Evolutionary conservation across 805 yeast genomes (phyloP).

Genomic region (Cyberlindnera mrakii): DNA sequence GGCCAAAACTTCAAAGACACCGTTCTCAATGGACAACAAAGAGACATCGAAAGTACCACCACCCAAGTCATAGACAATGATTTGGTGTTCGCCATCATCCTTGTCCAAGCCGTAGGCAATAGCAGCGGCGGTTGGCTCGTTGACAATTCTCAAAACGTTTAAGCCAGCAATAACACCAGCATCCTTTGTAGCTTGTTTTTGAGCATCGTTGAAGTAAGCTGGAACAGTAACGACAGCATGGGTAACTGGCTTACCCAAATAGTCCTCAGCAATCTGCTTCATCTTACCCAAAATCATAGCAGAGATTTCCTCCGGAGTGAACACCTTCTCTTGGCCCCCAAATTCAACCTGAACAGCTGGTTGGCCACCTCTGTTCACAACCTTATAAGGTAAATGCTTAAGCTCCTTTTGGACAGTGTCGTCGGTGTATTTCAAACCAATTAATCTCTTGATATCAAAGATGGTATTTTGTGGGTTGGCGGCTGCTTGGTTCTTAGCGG

Average conservation of each 20-base stretch:
- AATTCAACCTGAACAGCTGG: constrained; percentile 76
- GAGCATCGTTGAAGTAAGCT: constrained; percentile 90
- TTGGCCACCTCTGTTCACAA: constrained; percentile 67
- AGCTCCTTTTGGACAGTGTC: constrained; percentile 73
- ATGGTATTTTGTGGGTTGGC: constrained; percentile 81
- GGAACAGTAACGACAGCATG: constrained; percentile 93
- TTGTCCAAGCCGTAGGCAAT: constrained; percentile 92
- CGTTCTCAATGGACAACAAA: constrained; percentile 78
- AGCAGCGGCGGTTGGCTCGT: constrained; percentile 97
- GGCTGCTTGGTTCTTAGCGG: constrained; percentile 95
- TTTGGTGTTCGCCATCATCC: constrained; percentile 77
- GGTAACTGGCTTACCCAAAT: constrained; percentile 75
- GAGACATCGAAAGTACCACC: constrained; percentile 98
- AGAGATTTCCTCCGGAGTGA: constrained; percentile 90
- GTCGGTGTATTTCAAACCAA: constrained; percentile 78
- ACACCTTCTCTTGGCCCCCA: constrained; percentile 67
- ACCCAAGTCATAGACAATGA: constrained; percentile 90
- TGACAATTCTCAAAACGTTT: constrained; percentile 81
- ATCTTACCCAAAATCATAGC: constrained; percentile 89
- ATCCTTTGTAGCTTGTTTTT: constrained; percentile 90
- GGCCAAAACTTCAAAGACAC: constrained; percentile 88
- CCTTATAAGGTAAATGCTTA: constrained; percentile 75
- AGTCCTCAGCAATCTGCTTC: constrained; percentile 91
- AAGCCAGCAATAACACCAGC: constrained; percentile 91
- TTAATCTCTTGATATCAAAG: constrained; percentile 87